These are phyloP conservation scores for Botrytis pseudocinerea DNA, from an alignment of 2,329 filamentous ascomycete genomes.

Conservation along the genomic window DNA sequence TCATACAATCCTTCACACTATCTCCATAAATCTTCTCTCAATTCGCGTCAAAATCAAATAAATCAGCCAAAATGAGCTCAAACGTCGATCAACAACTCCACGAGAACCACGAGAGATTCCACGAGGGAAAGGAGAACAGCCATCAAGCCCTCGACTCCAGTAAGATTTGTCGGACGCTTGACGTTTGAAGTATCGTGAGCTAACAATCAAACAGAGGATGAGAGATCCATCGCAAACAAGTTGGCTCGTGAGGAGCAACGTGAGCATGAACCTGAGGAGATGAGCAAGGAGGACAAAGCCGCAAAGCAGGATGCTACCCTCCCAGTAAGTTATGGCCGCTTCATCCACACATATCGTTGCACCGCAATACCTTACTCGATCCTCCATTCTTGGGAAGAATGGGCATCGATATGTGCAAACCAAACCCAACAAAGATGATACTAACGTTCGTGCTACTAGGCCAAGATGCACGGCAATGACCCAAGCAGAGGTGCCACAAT, in stretches of 20 bases:
- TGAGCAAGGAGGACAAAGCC: slow-evolving; percentile 34
- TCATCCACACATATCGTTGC: neutral
- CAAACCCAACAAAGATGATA: too few species aligned
- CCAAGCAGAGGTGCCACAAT: slow-evolving; percentile 71
- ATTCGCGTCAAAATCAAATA: neutral
- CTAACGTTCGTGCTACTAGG: slow-evolving; percentile 44
- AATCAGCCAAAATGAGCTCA: slow-evolving; percentile 31
- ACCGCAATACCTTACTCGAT: neutral
- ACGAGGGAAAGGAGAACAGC: slow-evolving; percentile 70
- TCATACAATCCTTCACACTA: neutral
- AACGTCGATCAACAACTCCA: slow-evolving; percentile 68
- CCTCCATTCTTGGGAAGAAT: neutral
- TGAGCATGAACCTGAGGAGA: slow-evolving; percentile 48
- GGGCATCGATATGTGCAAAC: too few species aligned
- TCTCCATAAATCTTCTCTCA: neutral
- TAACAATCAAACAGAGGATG: slow-evolving; percentile 56
- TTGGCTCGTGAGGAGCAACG: slow-evolving; percentile 59
- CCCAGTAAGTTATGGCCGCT: slow-evolving; percentile 46
- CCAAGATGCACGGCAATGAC: slow-evolving; percentile 69
- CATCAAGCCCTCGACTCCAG: slow-evolving; percentile 72
- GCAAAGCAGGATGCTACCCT: slow-evolving; percentile 55
- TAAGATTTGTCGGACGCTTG: slow-evolving; percentile 44
- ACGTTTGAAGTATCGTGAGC: neutral
- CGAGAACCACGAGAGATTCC: slow-evolving; percentile 72
- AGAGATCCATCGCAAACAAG: slow-evolving; percentile 71